Conservation (phyloP, 2,329 filamentous ascomycete genomes). For the Ilyonectria robusta region DNA sequence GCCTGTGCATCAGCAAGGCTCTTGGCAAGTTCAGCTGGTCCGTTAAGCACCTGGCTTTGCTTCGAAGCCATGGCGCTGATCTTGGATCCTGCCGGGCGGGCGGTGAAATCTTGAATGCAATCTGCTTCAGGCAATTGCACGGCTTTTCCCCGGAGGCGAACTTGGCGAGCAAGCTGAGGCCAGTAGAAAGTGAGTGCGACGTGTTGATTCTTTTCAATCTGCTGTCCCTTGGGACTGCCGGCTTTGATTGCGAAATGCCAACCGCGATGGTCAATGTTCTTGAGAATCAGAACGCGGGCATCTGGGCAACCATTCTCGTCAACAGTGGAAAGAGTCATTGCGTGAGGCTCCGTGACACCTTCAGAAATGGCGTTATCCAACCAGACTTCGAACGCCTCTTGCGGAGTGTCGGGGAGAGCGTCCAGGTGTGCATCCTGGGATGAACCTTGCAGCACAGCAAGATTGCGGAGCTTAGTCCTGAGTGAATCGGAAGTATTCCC, state of each 20-base stretch:
- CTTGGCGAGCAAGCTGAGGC: constrained; percentile 24
- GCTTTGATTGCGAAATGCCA: constrained; percentile 32
- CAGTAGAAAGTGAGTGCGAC: constrained; percentile 32
- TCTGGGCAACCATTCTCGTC: constrained; percentile 25
- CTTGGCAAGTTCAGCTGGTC: neutral
- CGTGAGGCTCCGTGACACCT: constrained; percentile 25
- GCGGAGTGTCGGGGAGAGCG: constrained; percentile 12
- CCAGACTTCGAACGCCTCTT: constrained; percentile 19
- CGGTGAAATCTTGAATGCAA: constrained; percentile 18
- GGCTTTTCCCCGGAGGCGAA: constrained; percentile 20
- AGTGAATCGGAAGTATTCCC: neutral
- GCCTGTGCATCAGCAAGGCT: neutral
- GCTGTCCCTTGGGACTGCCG: constrained; percentile 29
- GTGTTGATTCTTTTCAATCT: constrained; percentile 7
- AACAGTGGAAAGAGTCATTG: constrained; percentile 31
- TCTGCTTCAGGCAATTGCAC: constrained; percentile 10
- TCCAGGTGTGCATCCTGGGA: neutral
- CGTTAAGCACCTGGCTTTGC: constrained; percentile 18
- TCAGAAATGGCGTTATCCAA: constrained; percentile 14
- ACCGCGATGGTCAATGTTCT: constrained; percentile 26
- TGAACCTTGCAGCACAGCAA: constrained; percentile 10
- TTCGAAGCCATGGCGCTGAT: constrained; percentile 15
- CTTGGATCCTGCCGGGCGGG: constrained; percentile 16
- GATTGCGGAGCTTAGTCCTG: constrained; percentile 2
- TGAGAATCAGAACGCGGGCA: constrained; percentile 29